These are phyloP conservation scores for Cokeromyces recurvatus DNA, from an alignment of 371 early-diverging fungal species.

Conservation along the genomic window DNA sequence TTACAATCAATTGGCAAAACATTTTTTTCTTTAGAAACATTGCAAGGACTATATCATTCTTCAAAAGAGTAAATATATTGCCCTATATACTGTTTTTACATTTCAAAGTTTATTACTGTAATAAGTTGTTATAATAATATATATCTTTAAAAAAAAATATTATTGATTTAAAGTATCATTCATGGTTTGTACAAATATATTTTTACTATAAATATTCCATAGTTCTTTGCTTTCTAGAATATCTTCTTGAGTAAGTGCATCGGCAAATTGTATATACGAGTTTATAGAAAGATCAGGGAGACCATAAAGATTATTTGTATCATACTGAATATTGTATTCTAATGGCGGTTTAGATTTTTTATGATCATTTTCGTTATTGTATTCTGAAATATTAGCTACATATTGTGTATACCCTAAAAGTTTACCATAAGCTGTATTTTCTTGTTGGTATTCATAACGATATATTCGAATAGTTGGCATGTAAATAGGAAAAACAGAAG, in stretches of 20 bases:
- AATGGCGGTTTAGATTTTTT: slow-evolving; percentile 16
- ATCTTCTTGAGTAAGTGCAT: slow-evolving; percentile 14
- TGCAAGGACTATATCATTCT: too few relatives aligned
- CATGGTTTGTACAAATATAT: slow-evolving; percentile 37
- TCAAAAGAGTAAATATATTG: too few relatives aligned
- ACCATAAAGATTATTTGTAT: slow-evolving; percentile 50
- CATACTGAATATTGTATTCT: slow-evolving; percentile 45
- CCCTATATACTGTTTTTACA: too few relatives aligned
- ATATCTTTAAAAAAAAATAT: too few relatives aligned
- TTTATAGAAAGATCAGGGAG: slow-evolving; percentile 51
- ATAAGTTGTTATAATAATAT: too few relatives aligned
- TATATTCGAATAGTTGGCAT: slow-evolving; percentile 71
- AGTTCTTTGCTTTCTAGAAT: slow-evolving; percentile 2
- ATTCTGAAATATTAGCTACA: slow-evolving; percentile 28
- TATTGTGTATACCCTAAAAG: slow-evolving; percentile 28
- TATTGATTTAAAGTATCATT: too few relatives aligned
- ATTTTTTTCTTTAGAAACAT: too few relatives aligned
- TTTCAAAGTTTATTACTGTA: too few relatives aligned
- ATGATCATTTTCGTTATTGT: slow-evolving; percentile 18
- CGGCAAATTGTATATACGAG: slow-evolving; percentile 35
- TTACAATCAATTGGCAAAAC: too few relatives aligned
- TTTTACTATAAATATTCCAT: slow-evolving; percentile 31
- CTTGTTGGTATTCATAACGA: slow-evolving; percentile 63
- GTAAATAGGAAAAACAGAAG: slow-evolving; percentile 73
- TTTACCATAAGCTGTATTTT: slow-evolving; percentile 44